These are phyloP conservation scores for Rhizopus delemar DNA, from an alignment of 371 early-diverging fungal species.

Conservation along the genomic window DNA sequence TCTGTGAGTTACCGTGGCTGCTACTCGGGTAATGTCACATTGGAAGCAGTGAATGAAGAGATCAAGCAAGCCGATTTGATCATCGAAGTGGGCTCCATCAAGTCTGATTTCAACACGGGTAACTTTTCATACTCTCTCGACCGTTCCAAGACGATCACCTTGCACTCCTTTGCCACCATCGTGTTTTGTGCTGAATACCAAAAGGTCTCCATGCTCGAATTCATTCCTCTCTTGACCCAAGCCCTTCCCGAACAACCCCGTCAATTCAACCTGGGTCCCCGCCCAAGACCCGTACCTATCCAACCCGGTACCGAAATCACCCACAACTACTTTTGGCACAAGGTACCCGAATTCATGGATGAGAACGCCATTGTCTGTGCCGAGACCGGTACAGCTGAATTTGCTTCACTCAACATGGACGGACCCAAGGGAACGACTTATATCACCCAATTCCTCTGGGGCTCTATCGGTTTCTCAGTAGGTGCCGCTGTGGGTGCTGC, in stretches of 20 bases:
- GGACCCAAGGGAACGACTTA: conserved; percentile 37
- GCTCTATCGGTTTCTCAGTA: conserved; percentile 49
- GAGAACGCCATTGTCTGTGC: conserved; percentile 42
- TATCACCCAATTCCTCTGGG: conserved; percentile 46
- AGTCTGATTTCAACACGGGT: conserved; percentile 58
- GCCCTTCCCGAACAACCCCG: conserved; percentile 30
- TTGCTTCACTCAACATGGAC: conserved; percentile 41
- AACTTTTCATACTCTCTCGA: conserved; percentile 42
- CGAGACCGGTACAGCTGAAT: conserved; percentile 56
- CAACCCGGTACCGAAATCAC: conserved; percentile 32
- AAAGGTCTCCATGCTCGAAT: conserved; percentile 40
- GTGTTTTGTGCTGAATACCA: conserved; percentile 41
- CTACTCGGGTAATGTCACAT: conserved; percentile 36
- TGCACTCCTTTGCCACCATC: conserved; percentile 38
- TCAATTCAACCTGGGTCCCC: conserved; percentile 22
- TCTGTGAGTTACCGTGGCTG: conserved; percentile 39
- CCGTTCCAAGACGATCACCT: conserved; percentile 33
- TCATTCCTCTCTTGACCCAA: conserved; percentile 35
- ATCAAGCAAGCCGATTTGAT: conserved; percentile 45
- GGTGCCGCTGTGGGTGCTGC: conserved; percentile 43
- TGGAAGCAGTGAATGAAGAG: conserved; percentile 31
- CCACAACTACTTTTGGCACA: conserved; percentile 50
- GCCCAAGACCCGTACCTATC: conserved; percentile 17
- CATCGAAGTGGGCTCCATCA: conserved; percentile 46
- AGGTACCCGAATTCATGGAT: conserved; percentile 31